Percentiles rank a stretch among this genome's conserved stretches.
phyloP scores from a whole-genome alignment of 495 filamentous ascomycete genomes.

The Penicillium desertorum region DNA sequence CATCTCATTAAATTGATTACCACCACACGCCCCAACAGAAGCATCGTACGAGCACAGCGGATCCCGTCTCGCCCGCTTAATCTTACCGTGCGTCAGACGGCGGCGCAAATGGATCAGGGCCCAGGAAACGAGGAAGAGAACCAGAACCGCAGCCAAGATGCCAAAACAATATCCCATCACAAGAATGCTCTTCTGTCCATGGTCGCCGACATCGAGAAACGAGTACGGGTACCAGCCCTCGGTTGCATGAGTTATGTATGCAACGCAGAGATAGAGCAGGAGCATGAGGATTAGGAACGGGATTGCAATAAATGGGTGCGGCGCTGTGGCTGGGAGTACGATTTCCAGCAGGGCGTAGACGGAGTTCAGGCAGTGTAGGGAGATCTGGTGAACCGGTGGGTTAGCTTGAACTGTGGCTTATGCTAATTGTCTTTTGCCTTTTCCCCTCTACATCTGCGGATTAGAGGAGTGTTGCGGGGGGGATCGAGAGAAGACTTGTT shows the following conservation, averaged over 20 bases:
- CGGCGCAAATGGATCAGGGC: slow-evolving; percentile 53
- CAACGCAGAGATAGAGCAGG: slow-evolving; percentile 67
- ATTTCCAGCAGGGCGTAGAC: slow-evolving; percentile 72
- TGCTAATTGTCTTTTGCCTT: neutral
- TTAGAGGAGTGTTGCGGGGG: neutral
- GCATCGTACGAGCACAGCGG: slow-evolving; percentile 3
- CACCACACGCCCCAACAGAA: neutral
- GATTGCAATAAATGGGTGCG: slow-evolving; percentile 45
- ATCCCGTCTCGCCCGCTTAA: slow-evolving; percentile 33
- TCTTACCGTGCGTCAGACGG: slow-evolving; percentile 35
- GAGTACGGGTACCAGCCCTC: slow-evolving; percentile 72
- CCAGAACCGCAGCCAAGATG: slow-evolving; percentile 60
- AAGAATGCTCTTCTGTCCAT: slow-evolving; percentile 42
- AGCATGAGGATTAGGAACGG: slow-evolving; percentile 51
- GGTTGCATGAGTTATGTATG: slow-evolving; percentile 68
- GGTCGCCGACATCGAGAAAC: slow-evolving; percentile 63
- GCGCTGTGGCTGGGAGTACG: slow-evolving; percentile 57
- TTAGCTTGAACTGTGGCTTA: slow-evolving; percentile 3
- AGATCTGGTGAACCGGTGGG: slow-evolving; percentile 44
- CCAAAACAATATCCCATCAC: slow-evolving; percentile 53
- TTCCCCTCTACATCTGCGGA: too few species aligned
- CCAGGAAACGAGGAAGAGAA: slow-evolving; percentile 62
- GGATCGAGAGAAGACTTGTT: neutral
- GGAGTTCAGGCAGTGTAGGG: slow-evolving; percentile 71
- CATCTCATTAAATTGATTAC: slow-evolving; percentile 7